Base-by-base conservation (phyloP, 139 green algal species). In the Chlorella sp. region DNA sequence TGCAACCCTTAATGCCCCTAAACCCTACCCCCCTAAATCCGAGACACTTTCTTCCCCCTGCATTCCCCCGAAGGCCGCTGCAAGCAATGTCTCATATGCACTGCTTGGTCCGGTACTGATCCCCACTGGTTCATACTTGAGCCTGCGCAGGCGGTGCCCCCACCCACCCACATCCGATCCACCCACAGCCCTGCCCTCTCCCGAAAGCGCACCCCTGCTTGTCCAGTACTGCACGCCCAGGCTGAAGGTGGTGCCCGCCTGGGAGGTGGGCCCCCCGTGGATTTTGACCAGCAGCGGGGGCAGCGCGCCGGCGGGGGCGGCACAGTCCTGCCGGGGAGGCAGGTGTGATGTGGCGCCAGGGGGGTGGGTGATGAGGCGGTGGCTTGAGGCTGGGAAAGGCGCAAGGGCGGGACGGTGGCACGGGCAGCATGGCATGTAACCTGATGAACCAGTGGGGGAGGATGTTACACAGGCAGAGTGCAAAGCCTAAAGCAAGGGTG, bases 141-240 rank as follows among this genome's bases (percentile, higher is more conserved):
- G n/a, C n/a, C n/a, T n/a, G n/a, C n/a, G n/a, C n/a, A n/a, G n/a
- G n/a, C n/a, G n/a, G n/a, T n/a, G n/a, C n/a, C n/a, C n/a, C n/a
- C n/a, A n/a, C n/a, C n/a, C n/a, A n/a, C n/a, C n/a, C n/a, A n/a
- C n/a, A n/a, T n/a, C n/a, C n/a, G n/a, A n/a, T n/a, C n/a, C 48
- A 9, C 5, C 48, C 7, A 9, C 48, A 57, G 48, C 48, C 48
- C 48, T 57, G 48, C 48, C 48, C 48, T 57, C 9, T 9, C n/a
- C n/a, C n/a, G n/a, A n/a, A 26, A 71, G n/a, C 84, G 34, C 34
- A 94, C 94, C 95, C 75, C 95, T 73, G 85, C 89, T 94, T 1
- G 95, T 97, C 92, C 92, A 97, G 90, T 95, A 97, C 84, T 97
- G 95, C 42, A 94, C 89, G 24, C 40, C 36, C 61, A 96, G 90